Conservation (phyloP, 2,329 filamentous ascomycete genomes). For the Neoarthrinium moseri region DNA sequence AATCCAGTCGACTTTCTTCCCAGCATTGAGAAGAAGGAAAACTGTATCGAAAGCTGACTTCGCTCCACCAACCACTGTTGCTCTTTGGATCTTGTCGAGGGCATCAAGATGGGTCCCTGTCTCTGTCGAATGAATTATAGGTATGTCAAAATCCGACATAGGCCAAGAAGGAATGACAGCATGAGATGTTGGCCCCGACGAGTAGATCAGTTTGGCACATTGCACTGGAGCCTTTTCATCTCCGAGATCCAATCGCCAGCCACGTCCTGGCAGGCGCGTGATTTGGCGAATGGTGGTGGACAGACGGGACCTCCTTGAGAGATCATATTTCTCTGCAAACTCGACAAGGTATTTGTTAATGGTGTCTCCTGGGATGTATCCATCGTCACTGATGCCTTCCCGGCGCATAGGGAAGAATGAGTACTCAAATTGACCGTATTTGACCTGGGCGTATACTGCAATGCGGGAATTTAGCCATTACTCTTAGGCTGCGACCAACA, state of each 20-base stretch:
- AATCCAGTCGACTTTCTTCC: conserved; percentile 24
- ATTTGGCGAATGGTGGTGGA: conserved; percentile 15
- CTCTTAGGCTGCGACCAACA: neutral
- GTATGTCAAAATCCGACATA: conserved; percentile 16
- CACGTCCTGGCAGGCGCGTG: conserved; percentile 8
- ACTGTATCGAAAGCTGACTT: conserved; percentile 27
- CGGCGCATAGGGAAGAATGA: conserved; percentile 28
- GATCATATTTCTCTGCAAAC: conserved; percentile 23
- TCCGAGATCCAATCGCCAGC: conserved; percentile 22
- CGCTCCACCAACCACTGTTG: conserved; percentile 25
- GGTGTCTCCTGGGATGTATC: conserved; percentile 26
- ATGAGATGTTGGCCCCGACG: conserved; percentile 19
- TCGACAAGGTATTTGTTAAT: conserved; percentile 27
- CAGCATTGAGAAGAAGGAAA: conserved; percentile 21
- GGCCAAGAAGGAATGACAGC: conserved; percentile 21
- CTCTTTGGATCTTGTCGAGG: conserved; percentile 12
- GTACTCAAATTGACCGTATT: conserved; percentile 32
- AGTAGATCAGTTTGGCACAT: conserved; percentile 21
- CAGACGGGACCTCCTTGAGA: conserved; percentile 17
- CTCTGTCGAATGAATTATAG: conserved; percentile 27
- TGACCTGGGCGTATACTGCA: conserved; percentile 29
- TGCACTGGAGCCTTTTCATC: conserved; percentile 14
- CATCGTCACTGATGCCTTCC: conserved; percentile 25
- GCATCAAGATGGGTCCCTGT: conserved; percentile 14
- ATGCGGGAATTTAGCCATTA: neutral